Evolutionary conservation across 805 yeast species (phyloP), one percentile per base, ranked within the genome.

Genomic region (Schizosaccharomyces cryophilus): DNA sequence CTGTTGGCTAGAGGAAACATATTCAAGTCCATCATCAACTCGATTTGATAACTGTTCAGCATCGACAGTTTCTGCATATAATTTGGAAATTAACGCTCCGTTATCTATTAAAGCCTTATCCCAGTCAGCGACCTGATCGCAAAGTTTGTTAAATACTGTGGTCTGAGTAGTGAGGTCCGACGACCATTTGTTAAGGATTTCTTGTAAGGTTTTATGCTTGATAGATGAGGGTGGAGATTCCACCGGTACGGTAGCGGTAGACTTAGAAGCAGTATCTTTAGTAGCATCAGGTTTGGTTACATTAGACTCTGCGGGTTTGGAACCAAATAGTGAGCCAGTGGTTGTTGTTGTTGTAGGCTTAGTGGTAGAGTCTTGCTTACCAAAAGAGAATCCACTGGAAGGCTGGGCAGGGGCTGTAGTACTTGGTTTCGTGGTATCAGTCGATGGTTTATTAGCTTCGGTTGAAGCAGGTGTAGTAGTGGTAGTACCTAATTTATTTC

Each of bases 131-230:
- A 90, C 81, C 63, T 83, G 84, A 29, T 76, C 74, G 7, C 95
- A 82, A 69, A 87, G 90, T 13, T 76, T 72, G 62, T 83, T 83
- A 72, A 89, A 93, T 45, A 85, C 82, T 30, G 78, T 76, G 1
- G 90, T 79, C 0, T 93, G 81, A 15, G 79, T 77, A 1, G 90
- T 76, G 63, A 93, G 72, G 65, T 93, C 95, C 62, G 81, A 80
- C 0, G 96, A 85, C 98, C 98, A 93, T 71, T 85, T 88, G 15
- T 88, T 80, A 54, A 93, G 85, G 65, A 93, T 77, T 69, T 93
- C 97, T 67, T 93, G 97, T 68, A 93, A 74, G 1, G 96, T 87
- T 70, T 87, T 87, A 72, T 93, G 93, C 66, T 86, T 88, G 45
- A 93, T 77, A 4, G 95, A 70, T 24, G 69, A 68, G 17, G 73